Conservation (phyloP, 495 filamentous ascomycete species). For the Penicillium salamii region DNA sequence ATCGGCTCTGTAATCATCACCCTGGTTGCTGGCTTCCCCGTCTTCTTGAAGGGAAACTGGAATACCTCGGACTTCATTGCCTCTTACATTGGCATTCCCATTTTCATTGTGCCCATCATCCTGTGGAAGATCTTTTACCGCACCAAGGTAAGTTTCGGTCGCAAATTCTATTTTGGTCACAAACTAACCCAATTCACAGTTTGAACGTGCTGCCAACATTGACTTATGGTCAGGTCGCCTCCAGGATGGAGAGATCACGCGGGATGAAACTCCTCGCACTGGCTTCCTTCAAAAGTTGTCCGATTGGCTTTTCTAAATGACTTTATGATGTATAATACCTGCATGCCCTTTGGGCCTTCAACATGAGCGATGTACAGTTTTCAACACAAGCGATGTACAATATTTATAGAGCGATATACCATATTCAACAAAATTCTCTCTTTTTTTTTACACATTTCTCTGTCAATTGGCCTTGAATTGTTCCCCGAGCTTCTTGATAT, state of each 20-base stretch:
- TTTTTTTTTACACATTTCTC: not conserved
- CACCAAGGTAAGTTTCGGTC: conserved; percentile 34
- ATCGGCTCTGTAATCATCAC: conserved; percentile 51
- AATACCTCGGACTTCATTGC: conserved; percentile 50
- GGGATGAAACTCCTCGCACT: conserved; percentile 14
- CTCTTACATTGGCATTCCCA: conserved; percentile 54
- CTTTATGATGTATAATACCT: conserved; percentile 17
- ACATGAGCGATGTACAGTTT: conserved; percentile 3
- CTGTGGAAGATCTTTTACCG: conserved; percentile 58
- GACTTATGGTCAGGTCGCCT: conserved; percentile 39
- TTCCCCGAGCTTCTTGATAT: conserved; percentile 46
- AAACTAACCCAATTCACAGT: conserved; percentile 15
- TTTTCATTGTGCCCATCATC: conserved; percentile 56
- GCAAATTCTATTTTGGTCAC: not conserved
- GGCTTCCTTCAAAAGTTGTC: conserved; percentile 24
- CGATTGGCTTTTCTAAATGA: conserved; percentile 29
- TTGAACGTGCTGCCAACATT: conserved; percentile 27
- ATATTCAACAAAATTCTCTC: not conserved
- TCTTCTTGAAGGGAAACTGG: conserved; percentile 38
- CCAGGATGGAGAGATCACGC: conserved; percentile 33
- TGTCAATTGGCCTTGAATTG: conserved; percentile 17
- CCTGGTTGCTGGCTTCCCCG: conserved; percentile 40
- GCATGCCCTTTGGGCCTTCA: conserved; percentile 9
- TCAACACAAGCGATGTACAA: conserved; percentile 15
- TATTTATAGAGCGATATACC: conserved; percentile 12